These are phyloP conservation scores for Aplosporella prunicola DNA, from an alignment of 2,329 filamentous ascomycete species.

Conservation along the genomic window DNA sequence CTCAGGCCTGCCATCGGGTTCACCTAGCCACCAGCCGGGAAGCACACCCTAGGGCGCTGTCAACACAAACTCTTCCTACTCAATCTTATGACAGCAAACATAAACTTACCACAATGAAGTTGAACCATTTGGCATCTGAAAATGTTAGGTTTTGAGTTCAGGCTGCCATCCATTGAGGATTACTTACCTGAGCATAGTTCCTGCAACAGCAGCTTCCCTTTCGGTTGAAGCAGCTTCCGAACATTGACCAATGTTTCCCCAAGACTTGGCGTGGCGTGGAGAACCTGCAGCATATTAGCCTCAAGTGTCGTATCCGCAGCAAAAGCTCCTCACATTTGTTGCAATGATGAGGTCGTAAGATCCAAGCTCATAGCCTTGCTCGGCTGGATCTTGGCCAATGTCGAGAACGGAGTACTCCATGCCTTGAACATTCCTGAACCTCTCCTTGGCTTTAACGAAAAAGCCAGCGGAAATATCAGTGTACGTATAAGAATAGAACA, in stretches of 20 bases:
- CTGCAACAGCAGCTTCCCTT: slow-evolving; percentile 37
- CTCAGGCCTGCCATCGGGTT: slow-evolving; percentile 19
- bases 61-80: background rate
- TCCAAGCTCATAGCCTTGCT: slow-evolving; percentile 12
- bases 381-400: slow-evolving; percentile 1
- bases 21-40: slow-evolving; percentile 28
- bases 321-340: slow-evolving; percentile 6
- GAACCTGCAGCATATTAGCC: slow-evolving; percentile 6
- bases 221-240: slow-evolving; percentile 26
- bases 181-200: slow-evolving; percentile 27
- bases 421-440: slow-evolving; percentile 1
- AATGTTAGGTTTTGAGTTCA: background rate
- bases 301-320: background rate
- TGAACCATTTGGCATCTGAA: slow-evolving; percentile 14
- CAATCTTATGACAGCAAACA: too few relatives aligned
- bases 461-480: slow-evolving; percentile 14
- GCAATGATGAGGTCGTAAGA: slow-evolving; percentile 17
- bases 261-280: slow-evolving; percentile 14
- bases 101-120: slow-evolving; percentile 21
- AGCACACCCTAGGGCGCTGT: slow-evolving; percentile 13
- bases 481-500: slow-evolving; percentile 12
- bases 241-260: slow-evolving; percentile 16
- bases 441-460: slow-evolving; percentile 7
- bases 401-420: slow-evolving; percentile 12
- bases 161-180: too few relatives aligned